These are phyloP conservation scores for Cytospora leucostoma DNA, from an alignment of 2,329 filamentous ascomycete genomes.

Conservation along the genomic window DNA sequence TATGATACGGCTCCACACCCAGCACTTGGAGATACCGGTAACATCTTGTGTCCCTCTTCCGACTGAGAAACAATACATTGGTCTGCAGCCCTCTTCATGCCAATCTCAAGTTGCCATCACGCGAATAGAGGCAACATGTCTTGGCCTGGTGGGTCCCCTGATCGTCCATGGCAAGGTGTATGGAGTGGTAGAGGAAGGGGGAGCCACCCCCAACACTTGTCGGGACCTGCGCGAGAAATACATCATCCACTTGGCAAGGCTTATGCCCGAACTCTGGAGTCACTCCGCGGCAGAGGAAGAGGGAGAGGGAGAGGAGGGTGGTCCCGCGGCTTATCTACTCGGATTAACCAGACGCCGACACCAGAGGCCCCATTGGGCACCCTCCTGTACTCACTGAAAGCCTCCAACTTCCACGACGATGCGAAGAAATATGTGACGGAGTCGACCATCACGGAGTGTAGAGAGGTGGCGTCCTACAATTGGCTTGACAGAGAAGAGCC, in stretches of 20 bases:
- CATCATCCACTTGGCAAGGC: neutral
- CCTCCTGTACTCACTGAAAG: slow-evolving; percentile 27
- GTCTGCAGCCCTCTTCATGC: neutral
- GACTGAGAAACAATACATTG: neutral
- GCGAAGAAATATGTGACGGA: slow-evolving; percentile 24
- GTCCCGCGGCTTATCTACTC: neutral
- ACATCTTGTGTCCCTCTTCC: neutral
- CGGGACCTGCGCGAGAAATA: neutral
- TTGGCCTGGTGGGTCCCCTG: neutral
- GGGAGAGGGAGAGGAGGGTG: slow-evolving; percentile 3
- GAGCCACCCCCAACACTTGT: neutral
- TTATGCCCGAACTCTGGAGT: neutral
- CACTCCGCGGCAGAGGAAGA: neutral
- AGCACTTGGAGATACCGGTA: neutral
- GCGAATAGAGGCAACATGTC: neutral
- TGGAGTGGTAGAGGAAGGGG: slow-evolving; percentile 4
- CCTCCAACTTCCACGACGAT: slow-evolving; percentile 28
- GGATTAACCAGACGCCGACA: neutral
- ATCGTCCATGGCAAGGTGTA: neutral
- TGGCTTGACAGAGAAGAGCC: slow-evolving; percentile 37
- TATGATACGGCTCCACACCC: neutral
- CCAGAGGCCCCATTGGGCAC: slow-evolving; percentile 30
- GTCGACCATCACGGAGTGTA: slow-evolving; percentile 32
- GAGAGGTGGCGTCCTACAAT: slow-evolving; percentile 40
- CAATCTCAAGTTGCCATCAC: neutral